These are phyloP conservation scores for Botryotinia globosa DNA, from an alignment of 2,329 filamentous ascomycete genomes.

Conservation along the genomic window DNA sequence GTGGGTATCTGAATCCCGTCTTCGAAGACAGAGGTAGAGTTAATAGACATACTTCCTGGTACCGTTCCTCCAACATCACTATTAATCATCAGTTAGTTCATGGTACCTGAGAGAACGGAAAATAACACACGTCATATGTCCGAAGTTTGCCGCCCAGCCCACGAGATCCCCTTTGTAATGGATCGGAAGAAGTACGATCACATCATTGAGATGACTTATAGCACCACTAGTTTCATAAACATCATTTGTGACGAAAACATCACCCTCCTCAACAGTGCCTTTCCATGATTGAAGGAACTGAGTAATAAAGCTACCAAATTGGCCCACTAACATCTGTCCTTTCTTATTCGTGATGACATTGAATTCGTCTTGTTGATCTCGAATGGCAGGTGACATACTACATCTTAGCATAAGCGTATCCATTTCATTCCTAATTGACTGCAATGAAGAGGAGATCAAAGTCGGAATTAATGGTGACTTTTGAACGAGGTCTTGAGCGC, in stretches of 20 bases:
- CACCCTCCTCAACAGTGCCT: slow-evolving; percentile 12
- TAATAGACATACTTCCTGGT: slow-evolving; percentile 13
- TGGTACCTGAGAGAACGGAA: background rate
- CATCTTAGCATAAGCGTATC: slow-evolving; percentile 13
- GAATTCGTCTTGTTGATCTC: slow-evolving; percentile 16
- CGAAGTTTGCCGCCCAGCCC: slow-evolving; percentile 16
- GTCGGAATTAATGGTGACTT: slow-evolving; percentile 14
- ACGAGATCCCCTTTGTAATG: slow-evolving; percentile 3
- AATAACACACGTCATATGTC: slow-evolving; percentile 7
- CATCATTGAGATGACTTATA: slow-evolving; percentile 14
- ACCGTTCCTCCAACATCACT: slow-evolving; percentile 13
- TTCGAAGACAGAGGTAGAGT: slow-evolving; percentile 7
- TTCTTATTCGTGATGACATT: slow-evolving; percentile 18
- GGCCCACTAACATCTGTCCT: slow-evolving; percentile 13
- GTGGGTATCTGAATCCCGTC: slow-evolving; percentile 14
- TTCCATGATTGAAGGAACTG: slow-evolving; percentile 10
- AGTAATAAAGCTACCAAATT: slow-evolving; percentile 15
- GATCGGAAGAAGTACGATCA: slow-evolving; percentile 12
- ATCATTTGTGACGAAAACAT: slow-evolving; percentile 16
- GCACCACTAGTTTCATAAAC: slow-evolving; percentile 14
- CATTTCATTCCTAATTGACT: slow-evolving; percentile 19
- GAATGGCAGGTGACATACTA: slow-evolving; percentile 15
- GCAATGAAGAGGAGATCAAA: slow-evolving; percentile 13
- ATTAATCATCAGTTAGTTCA: background rate
- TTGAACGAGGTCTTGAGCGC: slow-evolving; percentile 2